Conservation (phyloP, 345 rosid species). For the Streptanthus diversifolius region DNA sequence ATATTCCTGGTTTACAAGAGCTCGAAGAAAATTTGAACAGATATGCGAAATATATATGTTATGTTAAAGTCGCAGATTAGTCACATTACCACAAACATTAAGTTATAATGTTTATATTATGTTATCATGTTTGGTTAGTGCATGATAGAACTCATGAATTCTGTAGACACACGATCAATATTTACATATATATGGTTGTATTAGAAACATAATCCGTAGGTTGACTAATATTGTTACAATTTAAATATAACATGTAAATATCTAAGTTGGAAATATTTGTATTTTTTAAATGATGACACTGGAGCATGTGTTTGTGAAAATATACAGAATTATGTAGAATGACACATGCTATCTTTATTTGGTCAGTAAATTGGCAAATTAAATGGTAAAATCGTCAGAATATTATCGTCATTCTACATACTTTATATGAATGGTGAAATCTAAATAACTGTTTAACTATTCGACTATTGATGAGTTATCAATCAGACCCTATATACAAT, state of each 20-base stretch:
- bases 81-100: too few relatives aligned
- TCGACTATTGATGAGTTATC: background rate
- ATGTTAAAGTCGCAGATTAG: background rate
- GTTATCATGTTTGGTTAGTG: background rate
- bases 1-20: too few relatives aligned
- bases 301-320: background rate
- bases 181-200: background rate
- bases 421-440: background rate
- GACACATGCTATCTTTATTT: background rate
- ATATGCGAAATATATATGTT: too few relatives aligned
- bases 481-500: slow-evolving; percentile 22
- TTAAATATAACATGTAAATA: background rate
- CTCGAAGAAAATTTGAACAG: too few relatives aligned
- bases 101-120: too few relatives aligned
- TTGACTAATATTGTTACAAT: background rate
- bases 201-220: background rate
- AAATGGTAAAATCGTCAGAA: background rate
- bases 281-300: background rate
- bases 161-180: background rate
- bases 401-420: background rate
- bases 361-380: background rate
- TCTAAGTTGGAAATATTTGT: background rate
- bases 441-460: background rate
- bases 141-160: background rate
- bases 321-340: background rate